Evolutionary conservation across 257 asterid species (phyloP), one percentile per base, ranked within the genome.

Genomic region (Penstemon newberryi): DNA sequence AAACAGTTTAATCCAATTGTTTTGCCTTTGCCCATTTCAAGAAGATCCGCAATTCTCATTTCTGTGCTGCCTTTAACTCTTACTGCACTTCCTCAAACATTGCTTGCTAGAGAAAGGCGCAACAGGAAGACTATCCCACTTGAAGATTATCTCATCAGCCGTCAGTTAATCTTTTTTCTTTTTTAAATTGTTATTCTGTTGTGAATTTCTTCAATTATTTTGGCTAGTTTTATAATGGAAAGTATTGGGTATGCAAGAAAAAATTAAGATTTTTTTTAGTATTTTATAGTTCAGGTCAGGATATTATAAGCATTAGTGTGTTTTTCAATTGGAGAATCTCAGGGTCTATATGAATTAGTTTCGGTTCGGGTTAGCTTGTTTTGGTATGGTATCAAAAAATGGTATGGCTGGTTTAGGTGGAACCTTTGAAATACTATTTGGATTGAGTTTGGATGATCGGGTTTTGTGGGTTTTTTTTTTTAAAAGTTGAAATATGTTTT

Each of bases 81-180:
- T 5, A 45, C 65, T 46, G 85, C 81, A 44, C 77, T 84, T 12
- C 85, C 91, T 33, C 88, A 78, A 10, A 71, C 89, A 56, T 81
- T 75, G 78, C 81, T 82, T 51, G 98, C 98, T 42, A 85, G 98
- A 78, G 97, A 90, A 76, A 80, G 96, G 79, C 97, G 97, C 76
- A 90, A 59, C 78, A 85, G 81, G 79, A 93, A 84, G 79, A 71
- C 5, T 33, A 87, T 93, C 76, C 95, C 97, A 8, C 79, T 80
- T 70, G 91, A 93, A 54, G 97, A 88, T 44, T 93, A 85, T 72
- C 80, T 74, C 78, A 82, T 88, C 40, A 82, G 51, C 78, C 41
- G 96, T 87, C 12, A 68, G 84, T 83, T 47, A 18, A 36, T 59
- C 69, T 70, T 40, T 63, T n/a, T 59, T 60, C 64, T 70, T 39